Percentiles rank a stretch among this genome's conserved stretches.
phyloP scores from a whole-genome alignment of 805 yeast genomes.

The Candida silvatica region DNA sequence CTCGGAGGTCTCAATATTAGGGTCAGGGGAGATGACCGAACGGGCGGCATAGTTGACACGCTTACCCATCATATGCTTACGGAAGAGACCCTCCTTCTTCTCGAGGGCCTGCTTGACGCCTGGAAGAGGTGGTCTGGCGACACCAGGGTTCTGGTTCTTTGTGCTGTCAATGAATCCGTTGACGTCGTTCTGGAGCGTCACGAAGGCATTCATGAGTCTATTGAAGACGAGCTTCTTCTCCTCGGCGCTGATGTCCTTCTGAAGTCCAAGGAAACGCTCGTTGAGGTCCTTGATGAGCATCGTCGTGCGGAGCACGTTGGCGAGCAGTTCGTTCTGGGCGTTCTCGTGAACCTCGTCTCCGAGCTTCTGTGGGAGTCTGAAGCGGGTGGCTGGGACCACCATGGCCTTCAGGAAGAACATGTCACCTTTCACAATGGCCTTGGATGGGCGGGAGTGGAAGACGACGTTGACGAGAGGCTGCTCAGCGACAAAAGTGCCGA shows the following conservation, averaged over 20 bases:
- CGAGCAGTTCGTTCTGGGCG: slow-evolving; percentile 80
- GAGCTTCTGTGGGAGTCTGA: slow-evolving; percentile 90
- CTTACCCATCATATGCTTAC: slow-evolving; percentile 99
- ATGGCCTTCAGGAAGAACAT: slow-evolving; percentile 83
- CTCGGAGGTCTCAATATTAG: slow-evolving; percentile 94
- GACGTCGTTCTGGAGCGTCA: slow-evolving; percentile 89
- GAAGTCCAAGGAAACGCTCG: slow-evolving; percentile 64
- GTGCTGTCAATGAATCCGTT: slow-evolving; percentile 90
- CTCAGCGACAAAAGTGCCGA: slow-evolving; percentile 70
- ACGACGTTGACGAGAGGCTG: slow-evolving; percentile 57
- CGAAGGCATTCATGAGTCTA: slow-evolving; percentile 92
- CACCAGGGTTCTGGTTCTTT: slow-evolving; percentile 68
- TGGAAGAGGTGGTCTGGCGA: slow-evolving; percentile 71
- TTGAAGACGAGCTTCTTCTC: slow-evolving; percentile 65
- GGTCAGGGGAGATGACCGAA: slow-evolving; percentile 98
- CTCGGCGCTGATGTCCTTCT: slow-evolving; percentile 54
- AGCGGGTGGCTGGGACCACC: slow-evolving; percentile 94
- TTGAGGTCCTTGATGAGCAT: slow-evolving; percentile 81
- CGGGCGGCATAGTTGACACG: slow-evolving; percentile 99
- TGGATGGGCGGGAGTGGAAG: slow-evolving; percentile 71
- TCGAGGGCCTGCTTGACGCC: slow-evolving; percentile 97
- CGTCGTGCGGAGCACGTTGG: slow-evolving; percentile 73
- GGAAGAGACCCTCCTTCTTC: slow-evolving; percentile 95
- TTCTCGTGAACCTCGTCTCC: slow-evolving; percentile 97
- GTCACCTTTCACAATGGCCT: slow-evolving; percentile 47